Evolutionary conservation across 208 protist genomes (phyloP).

Genomic region (Acanthamoeba castellanii): DNA sequence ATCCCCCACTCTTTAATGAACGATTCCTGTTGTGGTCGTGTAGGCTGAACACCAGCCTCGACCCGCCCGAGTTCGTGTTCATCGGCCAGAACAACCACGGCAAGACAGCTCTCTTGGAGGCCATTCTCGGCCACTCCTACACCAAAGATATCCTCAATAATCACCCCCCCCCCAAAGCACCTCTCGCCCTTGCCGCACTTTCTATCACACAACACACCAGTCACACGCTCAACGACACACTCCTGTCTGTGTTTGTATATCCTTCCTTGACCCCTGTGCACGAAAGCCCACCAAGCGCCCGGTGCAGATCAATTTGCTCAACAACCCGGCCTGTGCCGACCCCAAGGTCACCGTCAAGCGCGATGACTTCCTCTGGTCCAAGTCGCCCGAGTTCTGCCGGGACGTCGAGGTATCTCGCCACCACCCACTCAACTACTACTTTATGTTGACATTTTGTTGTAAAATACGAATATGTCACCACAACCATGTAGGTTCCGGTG

Average conservation of each 20-base stretch:
- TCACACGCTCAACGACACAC: too few relatives aligned
- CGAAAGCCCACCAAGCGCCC: constrained; percentile 45
- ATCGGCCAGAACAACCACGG: constrained; percentile 65
- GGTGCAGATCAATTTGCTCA: constrained; percentile 57
- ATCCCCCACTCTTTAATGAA: not conserved
- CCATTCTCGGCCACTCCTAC: constrained; percentile 70
- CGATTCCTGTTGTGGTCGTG: not conserved
- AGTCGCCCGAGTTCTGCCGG: not conserved
- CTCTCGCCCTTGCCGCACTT: not conserved
- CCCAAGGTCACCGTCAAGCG: constrained; percentile 50
- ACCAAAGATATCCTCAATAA: not conserved
- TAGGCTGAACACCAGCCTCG: constrained; percentile 68
- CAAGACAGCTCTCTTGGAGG: constrained; percentile 70
- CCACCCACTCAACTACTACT: too few relatives aligned
- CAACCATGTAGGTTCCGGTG: not conserved
- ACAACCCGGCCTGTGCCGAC: not conserved
- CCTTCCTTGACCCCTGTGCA: not conserved
- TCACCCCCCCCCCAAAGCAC: not conserved
- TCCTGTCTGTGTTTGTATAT: not conserved
- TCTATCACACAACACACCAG: too few relatives aligned
- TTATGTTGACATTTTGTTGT: too few relatives aligned
- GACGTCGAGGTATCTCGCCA: constrained; percentile 33
- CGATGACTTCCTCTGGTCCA: constrained; percentile 48
- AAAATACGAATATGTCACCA: too few relatives aligned
- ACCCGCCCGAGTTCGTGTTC: constrained; percentile 77